Evolutionary conservation across 2,329 filamentous ascomycete genomes (phyloP).

Genomic region (Aspergillus bombycis): DNA sequence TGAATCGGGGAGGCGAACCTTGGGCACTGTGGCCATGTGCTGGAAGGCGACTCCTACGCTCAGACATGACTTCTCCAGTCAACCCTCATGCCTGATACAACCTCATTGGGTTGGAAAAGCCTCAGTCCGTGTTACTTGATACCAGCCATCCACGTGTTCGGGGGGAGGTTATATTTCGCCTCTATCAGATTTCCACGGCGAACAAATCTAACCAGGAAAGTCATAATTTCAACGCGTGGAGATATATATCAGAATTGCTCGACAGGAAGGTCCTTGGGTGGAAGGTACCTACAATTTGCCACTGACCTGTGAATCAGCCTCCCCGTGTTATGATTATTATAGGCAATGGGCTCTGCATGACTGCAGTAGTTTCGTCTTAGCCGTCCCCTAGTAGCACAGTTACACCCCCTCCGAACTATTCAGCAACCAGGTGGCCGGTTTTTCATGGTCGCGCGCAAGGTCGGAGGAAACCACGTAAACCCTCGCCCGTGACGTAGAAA

Average conservation of each 20-base stretch:
- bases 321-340: neutral
- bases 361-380: slow-evolving; percentile 3
- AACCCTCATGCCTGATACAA: neutral
- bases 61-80: neutral
- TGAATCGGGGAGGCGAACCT: neutral
- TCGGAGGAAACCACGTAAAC: neutral
- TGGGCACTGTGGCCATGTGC: neutral
- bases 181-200: neutral
- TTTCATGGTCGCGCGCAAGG: neutral
- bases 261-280: neutral
- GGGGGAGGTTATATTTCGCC: neutral
- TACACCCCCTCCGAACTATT: neutral
- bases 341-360: slow-evolving; percentile 1
- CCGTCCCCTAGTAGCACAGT: neutral
- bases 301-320: neutral
- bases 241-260: neutral
- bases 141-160: slow-evolving; percentile 1
- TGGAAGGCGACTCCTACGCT: neutral
- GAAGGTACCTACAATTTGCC: neutral
- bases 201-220: neutral
- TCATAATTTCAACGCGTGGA: neutral
- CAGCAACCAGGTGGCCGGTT: neutral
- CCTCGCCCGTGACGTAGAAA: neutral
- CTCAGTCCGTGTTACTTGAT: neutral
- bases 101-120: neutral